Conservation (phyloP, 495 filamentous ascomycete species). For the Physcia stellaris region DNA sequence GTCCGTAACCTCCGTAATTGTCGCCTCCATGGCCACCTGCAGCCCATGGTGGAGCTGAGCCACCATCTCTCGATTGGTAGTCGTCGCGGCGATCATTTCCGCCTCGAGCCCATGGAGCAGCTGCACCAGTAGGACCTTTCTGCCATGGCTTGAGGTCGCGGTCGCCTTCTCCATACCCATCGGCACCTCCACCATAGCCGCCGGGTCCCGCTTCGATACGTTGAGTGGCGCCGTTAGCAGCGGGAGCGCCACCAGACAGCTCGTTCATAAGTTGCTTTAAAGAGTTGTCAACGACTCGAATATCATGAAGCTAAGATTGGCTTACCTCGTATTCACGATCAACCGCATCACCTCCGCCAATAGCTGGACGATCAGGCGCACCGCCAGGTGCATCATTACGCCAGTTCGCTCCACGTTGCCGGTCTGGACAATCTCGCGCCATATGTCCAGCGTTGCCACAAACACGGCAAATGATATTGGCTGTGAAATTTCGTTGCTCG, state of each 20-base stretch:
- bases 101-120: constrained; percentile 61
- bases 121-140: constrained; percentile 71
- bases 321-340: constrained; percentile 90
- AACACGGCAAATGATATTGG: constrained; percentile 97
- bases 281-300: background rate
- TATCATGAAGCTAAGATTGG: constrained; percentile 5
- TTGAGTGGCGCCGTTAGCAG: constrained; percentile 49
- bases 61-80: constrained; percentile 32
- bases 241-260: constrained; percentile 63
- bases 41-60: constrained; percentile 41
- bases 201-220: constrained; percentile 80
- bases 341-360: constrained; percentile 68
- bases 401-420: constrained; percentile 81
- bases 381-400: constrained; percentile 53
- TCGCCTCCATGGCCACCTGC: constrained; percentile 29
- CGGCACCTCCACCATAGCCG: constrained; percentile 33
- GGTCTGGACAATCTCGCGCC: constrained; percentile 86
- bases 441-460: constrained; percentile 93
- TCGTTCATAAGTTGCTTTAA: constrained; percentile 92
- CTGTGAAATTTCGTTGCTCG: constrained; percentile 92
- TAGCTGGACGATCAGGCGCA: constrained; percentile 35
- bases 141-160: constrained; percentile 76
- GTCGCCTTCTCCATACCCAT: constrained; percentile 33
- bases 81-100: constrained; percentile 39
- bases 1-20: constrained; percentile 40